Percentiles rank a stretch among this genome's conserved stretches.
These are phyloP conservation scores for Blumeria hordei DNA, from an alignment of 2,329 filamentous ascomycete species.

Conservation along the genomic window DNA sequence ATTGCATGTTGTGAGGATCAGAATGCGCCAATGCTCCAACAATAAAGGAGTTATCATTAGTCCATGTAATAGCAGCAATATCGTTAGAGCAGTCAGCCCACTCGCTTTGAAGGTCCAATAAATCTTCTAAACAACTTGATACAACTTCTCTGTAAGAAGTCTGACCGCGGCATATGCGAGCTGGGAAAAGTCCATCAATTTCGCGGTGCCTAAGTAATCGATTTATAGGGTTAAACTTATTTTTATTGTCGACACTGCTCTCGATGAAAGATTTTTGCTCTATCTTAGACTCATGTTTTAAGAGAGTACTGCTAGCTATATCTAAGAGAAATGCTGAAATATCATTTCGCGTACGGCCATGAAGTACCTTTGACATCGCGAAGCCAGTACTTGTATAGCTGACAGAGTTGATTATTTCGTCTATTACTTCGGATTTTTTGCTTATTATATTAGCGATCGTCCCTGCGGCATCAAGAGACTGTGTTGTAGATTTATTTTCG, in stretches of 20 bases:
- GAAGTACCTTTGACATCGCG: not conserved
- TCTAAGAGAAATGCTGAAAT: constrained; percentile 2
- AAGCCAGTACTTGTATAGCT: not conserved
- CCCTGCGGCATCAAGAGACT: not conserved
- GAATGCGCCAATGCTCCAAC: constrained; percentile 39
- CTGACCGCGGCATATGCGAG: constrained; percentile 4
- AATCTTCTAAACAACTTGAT: constrained; percentile 21
- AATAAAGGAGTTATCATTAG: constrained; percentile 26
- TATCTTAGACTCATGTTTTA: not conserved
- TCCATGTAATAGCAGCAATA: constrained; percentile 32
- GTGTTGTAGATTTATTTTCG: not conserved
- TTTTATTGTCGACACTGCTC: not conserved
- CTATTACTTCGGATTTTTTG: not conserved
- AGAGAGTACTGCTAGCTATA: not conserved
- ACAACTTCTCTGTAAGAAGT: constrained; percentile 7
- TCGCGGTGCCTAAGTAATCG: constrained; percentile 9
- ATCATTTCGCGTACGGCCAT: not conserved
- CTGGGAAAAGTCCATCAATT: constrained; percentile 7
- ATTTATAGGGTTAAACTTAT: not conserved
- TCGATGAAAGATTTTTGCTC: not conserved
- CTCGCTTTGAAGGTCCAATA: constrained; percentile 24
- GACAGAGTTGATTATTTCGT: constrained; percentile 1
- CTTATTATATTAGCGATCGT: not conserved
- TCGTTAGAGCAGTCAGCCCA: constrained; percentile 39
- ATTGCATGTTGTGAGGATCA: constrained; percentile 37